Base-by-base conservation (phyloP, 2,329 filamentous ascomycete genomes). In the Colletotrichum scovillei region DNA sequence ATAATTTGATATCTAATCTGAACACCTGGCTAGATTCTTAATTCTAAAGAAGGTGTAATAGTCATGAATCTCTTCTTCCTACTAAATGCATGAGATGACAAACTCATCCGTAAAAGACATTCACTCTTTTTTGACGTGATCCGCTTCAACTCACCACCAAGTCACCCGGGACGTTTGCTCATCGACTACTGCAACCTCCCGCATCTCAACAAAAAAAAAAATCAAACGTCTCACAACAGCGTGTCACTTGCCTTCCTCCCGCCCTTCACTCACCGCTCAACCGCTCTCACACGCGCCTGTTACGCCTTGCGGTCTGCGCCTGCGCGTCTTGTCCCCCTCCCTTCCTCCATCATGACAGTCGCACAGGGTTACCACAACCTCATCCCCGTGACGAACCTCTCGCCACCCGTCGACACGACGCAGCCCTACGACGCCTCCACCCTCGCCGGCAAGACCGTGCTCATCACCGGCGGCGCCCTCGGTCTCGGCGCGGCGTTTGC, bases 391-490 rank as follows among this genome's bases (percentile, higher is more conserved):
- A 73, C 71, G 32, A 55, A 64, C 35, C 63, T 81, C 67, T 88
- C 86, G 19, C 76, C 79, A 9, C 86, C 87, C 9, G 77, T 90
- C 63, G 86, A 90, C 76, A 78, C 83, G 32, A 82, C 80, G 16
- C 77, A 79, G 42, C 82, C 85, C 2, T 88, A 86, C 77, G 84
- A 88, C 75, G 75, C 82, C 1, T 77, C 81, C 8, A 85, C 82
- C 71, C 82, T 92, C 42, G 81, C 81, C 8, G 85, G 82, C 76
- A 92, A 91, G 79, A 90, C 87, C 0, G 88, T 93, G 63, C 77
- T 92, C 72, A 88, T 93, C 76, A 93, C 91, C 0, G 91, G 91
- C 58, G 91, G 89, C 32, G 90, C 91, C 26, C 90, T 89, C 69
- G 90, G 90, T 8, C 85, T 92, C 73, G 90, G 90, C 2, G 87